Evolutionary conservation across 2,329 filamentous ascomycete species (phyloP).

Genomic region (Aspergillus spinulosporus): DNA sequence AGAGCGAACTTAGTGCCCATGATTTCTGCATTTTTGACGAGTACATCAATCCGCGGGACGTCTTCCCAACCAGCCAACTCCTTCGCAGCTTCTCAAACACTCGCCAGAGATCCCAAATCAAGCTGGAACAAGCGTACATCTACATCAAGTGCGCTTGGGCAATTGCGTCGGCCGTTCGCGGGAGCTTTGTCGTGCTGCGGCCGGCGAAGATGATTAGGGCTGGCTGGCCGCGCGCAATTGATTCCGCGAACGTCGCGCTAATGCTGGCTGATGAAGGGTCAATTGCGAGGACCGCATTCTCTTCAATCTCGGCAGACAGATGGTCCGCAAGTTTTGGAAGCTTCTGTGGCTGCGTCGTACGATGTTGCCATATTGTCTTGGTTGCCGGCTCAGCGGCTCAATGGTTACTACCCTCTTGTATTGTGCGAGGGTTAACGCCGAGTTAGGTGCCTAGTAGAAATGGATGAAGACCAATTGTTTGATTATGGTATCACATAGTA

Average conservation of each 20-base stretch:
- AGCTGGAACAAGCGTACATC: conserved; percentile 30
- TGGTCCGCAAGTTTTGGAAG: conserved; percentile 23
- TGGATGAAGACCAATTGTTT: no score
- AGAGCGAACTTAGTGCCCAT: conserved; percentile 34
- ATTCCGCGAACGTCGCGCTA: conserved; percentile 36
- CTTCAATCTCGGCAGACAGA: conserved; percentile 24
- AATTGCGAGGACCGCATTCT: conserved; percentile 43
- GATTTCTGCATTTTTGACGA: conserved; percentile 48
- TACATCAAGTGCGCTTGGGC: conserved; percentile 21
- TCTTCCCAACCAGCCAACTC: conserved; percentile 31
- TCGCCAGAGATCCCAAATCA: conserved; percentile 35
- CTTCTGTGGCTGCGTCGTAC: conserved; percentile 17
- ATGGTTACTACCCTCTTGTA: no score
- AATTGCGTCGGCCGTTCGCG: conserved; percentile 31
- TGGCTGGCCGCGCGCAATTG: conserved; percentile 38
- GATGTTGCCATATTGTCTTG: background rate
- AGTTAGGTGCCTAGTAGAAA: no score
- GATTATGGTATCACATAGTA: no score
- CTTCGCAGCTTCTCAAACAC: conserved; percentile 34
- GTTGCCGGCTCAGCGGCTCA: no score
- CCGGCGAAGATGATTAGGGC: conserved; percentile 43
- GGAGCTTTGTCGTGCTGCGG: conserved; percentile 37
- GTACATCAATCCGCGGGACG: conserved; percentile 38
- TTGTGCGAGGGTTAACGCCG: no score
- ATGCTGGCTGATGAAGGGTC: conserved; percentile 42